phyloP scores from a whole-genome alignment of 768 basidiomycete genomes.

The Dioszegia hungarica region DNA sequence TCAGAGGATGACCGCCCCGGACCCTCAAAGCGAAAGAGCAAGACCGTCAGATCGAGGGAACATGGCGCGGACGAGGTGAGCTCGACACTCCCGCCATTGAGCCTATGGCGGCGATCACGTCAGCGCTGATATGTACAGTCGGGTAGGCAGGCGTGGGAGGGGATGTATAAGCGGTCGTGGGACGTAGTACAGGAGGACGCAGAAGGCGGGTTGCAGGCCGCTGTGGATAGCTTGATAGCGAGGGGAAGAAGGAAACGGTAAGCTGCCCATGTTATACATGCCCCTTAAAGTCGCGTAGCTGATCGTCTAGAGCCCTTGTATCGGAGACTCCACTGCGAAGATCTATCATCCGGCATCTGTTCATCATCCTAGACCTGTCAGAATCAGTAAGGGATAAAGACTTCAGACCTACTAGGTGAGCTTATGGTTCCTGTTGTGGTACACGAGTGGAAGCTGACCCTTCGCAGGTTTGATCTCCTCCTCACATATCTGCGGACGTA shows the following conservation, averaged over 20 bases:
- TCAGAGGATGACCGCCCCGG: constrained; percentile 31
- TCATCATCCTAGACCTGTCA: constrained; percentile 88
- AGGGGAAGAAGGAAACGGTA: constrained; percentile 77
- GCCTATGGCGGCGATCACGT: no score
- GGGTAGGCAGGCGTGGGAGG: constrained; percentile 84
- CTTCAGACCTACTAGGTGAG: constrained; percentile 71
- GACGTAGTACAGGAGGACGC: constrained; percentile 97
- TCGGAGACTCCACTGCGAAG: constrained; percentile 73
- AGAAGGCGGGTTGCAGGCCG: constrained; percentile 77
- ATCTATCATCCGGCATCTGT: constrained; percentile 91
- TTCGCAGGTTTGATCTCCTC: constrained; percentile 70
- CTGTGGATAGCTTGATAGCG: constrained; percentile 84
- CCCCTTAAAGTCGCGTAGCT: background rate
- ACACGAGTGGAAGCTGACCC: background rate
- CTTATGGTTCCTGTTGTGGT: background rate
- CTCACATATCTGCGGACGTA: constrained; percentile 88
- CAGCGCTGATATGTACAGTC: no score
- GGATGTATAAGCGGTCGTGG: constrained; percentile 89
- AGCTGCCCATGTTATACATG: constrained; percentile 16
- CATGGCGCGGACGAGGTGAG: constrained; percentile 5
- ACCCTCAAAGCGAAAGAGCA: constrained; percentile 18
- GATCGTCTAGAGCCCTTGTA: constrained; percentile 27
- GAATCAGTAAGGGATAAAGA: constrained; percentile 90
- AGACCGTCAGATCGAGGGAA: constrained; percentile 9
- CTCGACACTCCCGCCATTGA: background rate